Evolutionary conservation across 495 filamentous ascomycete species (phyloP).

Genomic region (Tuber aestivum): DNA sequence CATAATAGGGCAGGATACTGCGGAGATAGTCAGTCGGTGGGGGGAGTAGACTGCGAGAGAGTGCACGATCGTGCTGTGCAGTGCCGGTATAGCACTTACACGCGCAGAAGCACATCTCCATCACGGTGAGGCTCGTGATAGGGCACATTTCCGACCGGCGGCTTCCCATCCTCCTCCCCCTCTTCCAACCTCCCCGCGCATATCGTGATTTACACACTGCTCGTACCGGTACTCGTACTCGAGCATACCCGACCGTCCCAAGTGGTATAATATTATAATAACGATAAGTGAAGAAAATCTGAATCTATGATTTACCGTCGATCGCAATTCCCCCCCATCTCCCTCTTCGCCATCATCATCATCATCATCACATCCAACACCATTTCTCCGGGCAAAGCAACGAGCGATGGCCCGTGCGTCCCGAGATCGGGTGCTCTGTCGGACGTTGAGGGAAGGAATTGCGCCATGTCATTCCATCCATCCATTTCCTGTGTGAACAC

Average conservation of each 20-base stretch:
- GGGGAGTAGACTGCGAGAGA: no score
- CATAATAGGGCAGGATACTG: background rate
- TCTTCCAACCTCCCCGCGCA: background rate
- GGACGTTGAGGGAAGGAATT: background rate
- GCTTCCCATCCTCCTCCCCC: background rate
- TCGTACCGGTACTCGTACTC: no score
- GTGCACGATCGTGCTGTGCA: background rate
- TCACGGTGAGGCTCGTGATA: background rate
- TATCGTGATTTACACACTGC: no score
- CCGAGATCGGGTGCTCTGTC: background rate
- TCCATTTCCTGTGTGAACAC: background rate
- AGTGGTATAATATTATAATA: no score
- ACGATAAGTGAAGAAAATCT: no score
- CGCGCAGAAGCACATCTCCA: background rate
- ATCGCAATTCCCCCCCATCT: background rate
- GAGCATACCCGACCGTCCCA: no score
- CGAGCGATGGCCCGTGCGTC: background rate
- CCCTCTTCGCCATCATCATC: background rate
- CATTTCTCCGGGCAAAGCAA: background rate
- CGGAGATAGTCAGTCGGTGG: background rate
- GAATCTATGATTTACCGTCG: no score
- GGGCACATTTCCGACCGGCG: background rate
- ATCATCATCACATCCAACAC: background rate
- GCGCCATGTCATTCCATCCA: conserved; percentile 1
- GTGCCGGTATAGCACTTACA: background rate